Base-by-base conservation (phyloP, 352 stramenopile species). In the Paralagenidium karlingii region DNA sequence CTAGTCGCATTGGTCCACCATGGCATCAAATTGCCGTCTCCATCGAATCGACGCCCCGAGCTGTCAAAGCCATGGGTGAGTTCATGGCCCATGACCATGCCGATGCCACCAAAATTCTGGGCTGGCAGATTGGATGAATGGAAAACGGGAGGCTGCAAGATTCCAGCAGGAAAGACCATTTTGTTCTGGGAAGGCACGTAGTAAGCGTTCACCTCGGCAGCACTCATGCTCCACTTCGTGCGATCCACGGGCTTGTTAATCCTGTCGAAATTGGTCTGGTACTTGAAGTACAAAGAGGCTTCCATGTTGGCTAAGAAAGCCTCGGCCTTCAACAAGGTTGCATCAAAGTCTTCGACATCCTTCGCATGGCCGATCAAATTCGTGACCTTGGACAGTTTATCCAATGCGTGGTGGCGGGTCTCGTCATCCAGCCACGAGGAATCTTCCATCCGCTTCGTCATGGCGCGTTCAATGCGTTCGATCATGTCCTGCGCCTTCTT, bases 21-120 rank as follows among this genome's bases (percentile, higher is more conserved):
- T 54, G 96, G 70, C 0, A 82, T 55, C 40, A 97, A 66, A 34
- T 96, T 96, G 8, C 92, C 92, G 24, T 83, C 53, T 33, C 58
- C 83, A 39, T 83, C 70, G 40, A 81, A 96, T 43, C 95, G 91
- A 26, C 82, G 63, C 3, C 90, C 92, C 24, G 90, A 77, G 36
- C 93, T 78, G 48, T 98, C 93, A 54, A 97, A 98, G 6, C 88
- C 90, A 50, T 98, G 93, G 2, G 88, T 98, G 58, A 98, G 89
- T 55, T 97, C 93, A 48, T 98, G 90, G 4, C 87, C 93, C 36
- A 97, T 94, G 36, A 97, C 68, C 8, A 71, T 84, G 13, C 90
- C 88, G 47, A 97, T 97, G 2, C 68, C 75, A 10, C 93, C 93
- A 51, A 92, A 98, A 44, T 97, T 97, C 2, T 92, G 80, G 7